Conservation (phyloP, 2,329 filamentous ascomycete species). For the Hymenoscyphus fructigenus region DNA sequence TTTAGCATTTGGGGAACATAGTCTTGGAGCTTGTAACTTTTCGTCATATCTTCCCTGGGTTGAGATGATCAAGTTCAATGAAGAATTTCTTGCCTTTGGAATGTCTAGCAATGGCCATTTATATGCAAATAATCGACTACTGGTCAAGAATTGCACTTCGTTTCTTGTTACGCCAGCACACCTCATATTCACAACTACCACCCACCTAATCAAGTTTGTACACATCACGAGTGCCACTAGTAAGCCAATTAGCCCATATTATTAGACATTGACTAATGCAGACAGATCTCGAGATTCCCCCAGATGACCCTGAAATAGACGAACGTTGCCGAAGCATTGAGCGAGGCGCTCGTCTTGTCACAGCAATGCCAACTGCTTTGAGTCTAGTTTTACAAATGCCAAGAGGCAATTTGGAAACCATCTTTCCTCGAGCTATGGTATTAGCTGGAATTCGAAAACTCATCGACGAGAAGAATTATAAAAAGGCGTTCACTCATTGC, state of each 20-base stretch:
- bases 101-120: constrained; percentile 75
- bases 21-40: constrained; percentile 31
- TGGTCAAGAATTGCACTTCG: constrained; percentile 88
- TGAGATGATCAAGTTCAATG: constrained; percentile 30
- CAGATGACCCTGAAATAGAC: constrained; percentile 86
- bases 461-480: constrained; percentile 79
- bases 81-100: constrained; percentile 45
- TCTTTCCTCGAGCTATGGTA: constrained; percentile 89
- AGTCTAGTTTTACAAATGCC: constrained; percentile 92
- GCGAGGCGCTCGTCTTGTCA: constrained; percentile 81
- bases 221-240: constrained; percentile 69
- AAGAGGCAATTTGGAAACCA: constrained; percentile 90
- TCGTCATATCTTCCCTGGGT: constrained; percentile 37
- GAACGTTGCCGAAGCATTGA: constrained; percentile 92
- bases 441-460: constrained; percentile 82
- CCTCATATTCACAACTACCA: constrained; percentile 87
- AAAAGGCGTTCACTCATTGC: constrained; percentile 80
- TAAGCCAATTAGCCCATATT: constrained; percentile 39
- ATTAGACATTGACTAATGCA: constrained; percentile 3
- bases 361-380: constrained; percentile 84
- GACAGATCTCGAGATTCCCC: constrained; percentile 77
- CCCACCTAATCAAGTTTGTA: constrained; percentile 91
- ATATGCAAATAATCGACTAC: constrained; percentile 70
- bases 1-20: constrained; percentile 29
- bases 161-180: constrained; percentile 80